Evolutionary conservation across 2,329 filamentous ascomycete species (phyloP), one percentile per base, ranked within the genome.

Genomic region (Pseudogymnoascus sp.): DNA sequence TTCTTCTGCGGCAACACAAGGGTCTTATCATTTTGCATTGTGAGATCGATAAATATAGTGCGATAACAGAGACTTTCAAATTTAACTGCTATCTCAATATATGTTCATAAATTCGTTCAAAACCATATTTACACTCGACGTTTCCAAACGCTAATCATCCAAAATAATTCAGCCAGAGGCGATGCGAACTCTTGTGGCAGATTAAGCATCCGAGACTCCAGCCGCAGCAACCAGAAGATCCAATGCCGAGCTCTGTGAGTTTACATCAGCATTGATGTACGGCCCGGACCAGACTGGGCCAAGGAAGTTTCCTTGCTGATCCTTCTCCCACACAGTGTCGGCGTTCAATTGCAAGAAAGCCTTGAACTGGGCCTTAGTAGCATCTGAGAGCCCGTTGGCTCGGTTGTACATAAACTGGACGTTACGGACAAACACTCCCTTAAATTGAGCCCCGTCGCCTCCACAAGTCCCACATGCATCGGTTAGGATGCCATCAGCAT

Each of bases 371-470:
- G 76, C 71, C 38, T 81, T 74, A 0, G 82, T 81, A 1, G 78
- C 79, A 2, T 73, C 80, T 0, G 65, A 62, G 12, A 71, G 21
- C 2, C 65, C 48, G 5, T 29, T 66, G 1, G 65, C 68, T 8
- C 70, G 61, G 6, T 74, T 69, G 21, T 87, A 77, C 35, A 91
- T 73, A 61, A 82, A 80, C 35, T 79, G 78, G 17, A 91, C 74
- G 69, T 89, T 89, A 17, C 86, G 80, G 13, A 83, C 78, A 65
- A 90, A 89, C 36, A 90, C 78, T 3, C 88, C 88, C 73, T 91
- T 91, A 79, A 91, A 91, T 68, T 89, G 84, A 35, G 82, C 78
- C 1, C 78, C 81, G 63, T 86, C 81, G 15, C 69, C 71, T 9
- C 65, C 58, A 36, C 70, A 72, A 1, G 79, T 77, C 66, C 86